Evolutionary conservation across 768 basidiomycete species (phyloP), one percentile per base, ranked within the genome.

Genomic region (Xerocomus spinulosus): DNA sequence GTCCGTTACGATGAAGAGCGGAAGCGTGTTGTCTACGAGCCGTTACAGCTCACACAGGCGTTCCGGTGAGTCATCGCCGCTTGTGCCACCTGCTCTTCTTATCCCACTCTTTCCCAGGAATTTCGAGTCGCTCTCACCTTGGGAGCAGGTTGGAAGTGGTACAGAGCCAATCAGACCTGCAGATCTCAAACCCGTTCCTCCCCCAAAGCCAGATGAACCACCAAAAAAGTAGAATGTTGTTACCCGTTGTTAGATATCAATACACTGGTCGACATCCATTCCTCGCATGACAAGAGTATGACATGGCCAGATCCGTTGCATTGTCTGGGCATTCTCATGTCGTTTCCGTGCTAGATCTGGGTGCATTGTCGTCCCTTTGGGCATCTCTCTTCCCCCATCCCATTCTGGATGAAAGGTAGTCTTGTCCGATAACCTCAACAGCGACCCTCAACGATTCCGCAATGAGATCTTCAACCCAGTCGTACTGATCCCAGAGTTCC

Each of bases 1-100:
- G 79, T 98, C 33, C 87, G 96, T 34, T 99, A 98, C 62, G 94
- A 97, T 58, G 96, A 98, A 71, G 93, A 95, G 71, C 82, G 87
- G 60, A 97, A 97, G 71, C 88, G 94, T 32, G 92, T 97, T 46
- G 92, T 96, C 29, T 96, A 97, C 61, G 96, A 99, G 67, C 96
- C 96, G 29, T 76, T 99, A 39, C 96, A 99, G 66, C 78, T 99
- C 49, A 93, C 95, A 2, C 96, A 99, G 64, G 95, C 96, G 36
- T 99, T 95, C 85, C 83, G 92, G 92, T 93, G 58, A 51, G 75
- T 38, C 38, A 23, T 41, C 24, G 10, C 46, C 18, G 29, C 20
- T 28, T 12, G 13, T n/a, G 9, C 26, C 25, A 18, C 21, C n/a
- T 29, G 25, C 44, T 32, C 39, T 38, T 24, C 46, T 48, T 24